Evolutionary conservation across 495 filamentous ascomycete genomes (phyloP), one percentile per base, ranked within the genome.

Genomic region (Neurospora sp.): DNA sequence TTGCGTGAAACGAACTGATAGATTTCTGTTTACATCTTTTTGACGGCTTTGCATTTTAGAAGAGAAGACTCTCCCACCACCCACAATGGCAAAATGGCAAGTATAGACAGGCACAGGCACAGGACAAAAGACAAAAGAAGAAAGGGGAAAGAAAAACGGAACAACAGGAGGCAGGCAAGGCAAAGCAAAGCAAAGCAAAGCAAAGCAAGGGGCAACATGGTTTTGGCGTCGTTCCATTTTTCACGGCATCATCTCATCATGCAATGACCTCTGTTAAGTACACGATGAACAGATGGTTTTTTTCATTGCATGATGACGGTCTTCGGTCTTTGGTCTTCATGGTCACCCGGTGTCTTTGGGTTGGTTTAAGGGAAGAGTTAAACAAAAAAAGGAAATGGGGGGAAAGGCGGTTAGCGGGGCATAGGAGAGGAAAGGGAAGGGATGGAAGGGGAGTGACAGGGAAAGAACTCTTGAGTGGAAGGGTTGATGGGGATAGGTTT

Each of bases 21-120:
- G 20, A 20, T 31, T 76, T 44, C 18, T 59, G 72, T 48, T 73
- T 35, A 46, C 74, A 73, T 37, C n/a, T 39, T 31, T 31, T 31
- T 74, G 14, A 41, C 31, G 23, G 70, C 44, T 48, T 71, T 74
- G 31, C 72, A 70, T 70, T 72, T 40, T 44, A 72, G 40, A 42
- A 59, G 73, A 16, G 37, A 54, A 39, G 39, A 72, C 39, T 66
- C 46, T 69, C 69, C 70, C 35, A 23, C 70, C 70, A 41, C 42
- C 44, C 62, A 41, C 70, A 54, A 46, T 38, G 44, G 31, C 18
- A 8, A 40, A 38, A 38, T 37, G 39, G 39, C 20, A 23, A 35
- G 70, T 40, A 62, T 23, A 70, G 46, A 59, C 39, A 59, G 37
- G 41, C 12, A 20, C 31, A 62, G 70, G 38, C 20, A 38, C 40